Base-by-base conservation (phyloP, 2,329 filamentous ascomycete species). In the Nothomitra cinnamomea region DNA sequence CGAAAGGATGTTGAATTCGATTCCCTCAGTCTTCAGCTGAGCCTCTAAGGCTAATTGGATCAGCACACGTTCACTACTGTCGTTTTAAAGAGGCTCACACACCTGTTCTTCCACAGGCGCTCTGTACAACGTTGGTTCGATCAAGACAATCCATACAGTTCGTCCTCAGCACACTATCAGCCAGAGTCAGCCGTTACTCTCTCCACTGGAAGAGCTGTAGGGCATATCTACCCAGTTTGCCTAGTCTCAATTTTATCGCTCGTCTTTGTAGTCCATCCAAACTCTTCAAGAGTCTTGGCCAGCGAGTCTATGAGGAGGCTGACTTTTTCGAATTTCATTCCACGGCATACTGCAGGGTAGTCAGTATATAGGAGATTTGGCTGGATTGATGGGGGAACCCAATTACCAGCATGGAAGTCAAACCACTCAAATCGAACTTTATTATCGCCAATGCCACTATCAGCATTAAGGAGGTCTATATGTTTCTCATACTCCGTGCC, bases 131-230 rank as follows among this genome's bases (percentile, higher is more conserved):
- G 60, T 96, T 96, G 1, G 92, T 98, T 21, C 92, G 80, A 65
- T 98, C 92, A 8, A 98, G 72, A 61, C 92, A 98, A 63, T 98
- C 92, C 92, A 98, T 96, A 66, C 92, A 98, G 63, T 98, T 98
- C 1, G 88, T 95, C 54, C 92, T 77, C n/a, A 96, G 66, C 5
- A 94, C 78, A 1, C 89, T 49, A 13, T 28, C 15, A 3, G 4
- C 8, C 15, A 49, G 6, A 17, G 24, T 35, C 25, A 35, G 19
- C 17, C 19, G 7, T 17, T 15, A 24, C 32, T 28, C 22, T 28
- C 19, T 35, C 28, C 17, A 43, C 41, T 25, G 24, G 10, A 12
- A 3, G 10, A 49, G 25, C 10, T 17, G 22, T 12, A 13, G 43
- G 45, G 32, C 24, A 49, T 17, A 41, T 13, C 38, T 5, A 49